A percentile compares a stretch with the other conserved stretches of the same genome.
Evolutionary conservation across 768 basidiomycete genomes (phyloP).

Genomic region (Hypsizygus marmoreus): DNA sequence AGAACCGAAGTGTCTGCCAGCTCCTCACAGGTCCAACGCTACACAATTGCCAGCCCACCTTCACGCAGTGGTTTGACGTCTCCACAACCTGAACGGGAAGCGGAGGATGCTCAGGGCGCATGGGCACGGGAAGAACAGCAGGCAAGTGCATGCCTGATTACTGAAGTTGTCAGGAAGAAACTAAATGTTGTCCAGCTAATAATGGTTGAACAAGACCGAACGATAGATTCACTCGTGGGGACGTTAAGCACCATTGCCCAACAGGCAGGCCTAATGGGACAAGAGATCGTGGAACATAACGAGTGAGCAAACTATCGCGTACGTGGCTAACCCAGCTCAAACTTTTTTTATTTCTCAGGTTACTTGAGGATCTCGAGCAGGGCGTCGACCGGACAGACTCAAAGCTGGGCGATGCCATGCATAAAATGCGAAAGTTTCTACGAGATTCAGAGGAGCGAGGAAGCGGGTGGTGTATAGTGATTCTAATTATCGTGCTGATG

Average conservation of each 20-base stretch:
- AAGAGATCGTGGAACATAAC: slow-evolving; percentile 88
- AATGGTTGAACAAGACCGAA: slow-evolving; percentile 85
- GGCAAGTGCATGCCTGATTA: slow-evolving; percentile 36
- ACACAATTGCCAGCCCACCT: slow-evolving; percentile 23
- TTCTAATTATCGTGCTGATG: slow-evolving; percentile 79
- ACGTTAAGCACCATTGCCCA: slow-evolving; percentile 82
- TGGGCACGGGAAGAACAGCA: slow-evolving; percentile 91
- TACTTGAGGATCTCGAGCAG: slow-evolving; percentile 77
- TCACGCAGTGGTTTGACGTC: slow-evolving; percentile 33
- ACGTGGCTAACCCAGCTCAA: neutral
- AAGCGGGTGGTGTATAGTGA: slow-evolving; percentile 87
- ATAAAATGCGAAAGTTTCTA: slow-evolving; percentile 75
- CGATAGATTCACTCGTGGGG: slow-evolving; percentile 85
- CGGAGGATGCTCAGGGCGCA: slow-evolving; percentile 49
- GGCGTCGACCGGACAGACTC: slow-evolving; percentile 70
- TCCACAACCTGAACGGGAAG: slow-evolving; percentile 33
- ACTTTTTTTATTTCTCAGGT: slow-evolving; percentile 43
- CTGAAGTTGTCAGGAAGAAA: neutral
- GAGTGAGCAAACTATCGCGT: slow-evolving; percentile 52
- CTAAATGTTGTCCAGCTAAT: slow-evolving; percentile 58
- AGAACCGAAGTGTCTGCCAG: slow-evolving; percentile 55
- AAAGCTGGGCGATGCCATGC: slow-evolving; percentile 67
- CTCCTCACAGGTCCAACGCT: slow-evolving; percentile 19
- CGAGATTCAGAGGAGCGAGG: slow-evolving; percentile 88
- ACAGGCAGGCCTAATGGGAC: slow-evolving; percentile 94